Evolutionary conservation across 106 monocot genomes (phyloP), one percentile per base, ranked within the genome.

Genomic region (Iris macrosiphon): DNA sequence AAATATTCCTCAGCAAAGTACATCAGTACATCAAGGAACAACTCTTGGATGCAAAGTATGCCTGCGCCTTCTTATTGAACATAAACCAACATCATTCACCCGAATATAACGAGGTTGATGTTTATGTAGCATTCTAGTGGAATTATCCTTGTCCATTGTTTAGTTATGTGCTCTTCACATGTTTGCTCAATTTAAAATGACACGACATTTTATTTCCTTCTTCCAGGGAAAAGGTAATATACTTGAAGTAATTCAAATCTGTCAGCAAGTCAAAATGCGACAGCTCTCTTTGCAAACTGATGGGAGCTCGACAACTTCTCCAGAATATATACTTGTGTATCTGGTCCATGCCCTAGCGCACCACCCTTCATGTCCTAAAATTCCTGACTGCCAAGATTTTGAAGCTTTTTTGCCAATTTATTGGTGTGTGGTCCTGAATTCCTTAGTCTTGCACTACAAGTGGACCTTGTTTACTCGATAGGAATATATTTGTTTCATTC

Each of bases 301-400:
- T 47, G 55, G 68, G 46, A 83, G 55, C 42, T 62, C 75, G 16
- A 26, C 69, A 14, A 30, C 73, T 18, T 34, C 72, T 55, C 91
- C 91, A 59, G 98, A 98, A 62, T 78, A 75, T 66, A 91, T 87
- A 48, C 80, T 98, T 65, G 74, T 73, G 4, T 84, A 81, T 75
- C 68, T 98, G 64, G 65, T 98, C 38, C 91, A 98, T 81, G 90
- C 73, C 47, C 69, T 98, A 67, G 77, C 83, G 31, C 91, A 98
- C 59, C 83, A 98, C 49, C 78, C 98, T 52, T 70, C 69, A 21
- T 87, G 69, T 63, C 98, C 91, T 55, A 56, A 72, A 46, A 44
- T 83, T 56, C 60, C 75, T 40, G 71, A 84, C 24, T 56, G 66
- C 51, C 44, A 40, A 27, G 64, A 90, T 52, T 17, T 81, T 52